Conservation (phyloP, 768 basidiomycete species). For the Panaeolus papilionaceus region DNA sequence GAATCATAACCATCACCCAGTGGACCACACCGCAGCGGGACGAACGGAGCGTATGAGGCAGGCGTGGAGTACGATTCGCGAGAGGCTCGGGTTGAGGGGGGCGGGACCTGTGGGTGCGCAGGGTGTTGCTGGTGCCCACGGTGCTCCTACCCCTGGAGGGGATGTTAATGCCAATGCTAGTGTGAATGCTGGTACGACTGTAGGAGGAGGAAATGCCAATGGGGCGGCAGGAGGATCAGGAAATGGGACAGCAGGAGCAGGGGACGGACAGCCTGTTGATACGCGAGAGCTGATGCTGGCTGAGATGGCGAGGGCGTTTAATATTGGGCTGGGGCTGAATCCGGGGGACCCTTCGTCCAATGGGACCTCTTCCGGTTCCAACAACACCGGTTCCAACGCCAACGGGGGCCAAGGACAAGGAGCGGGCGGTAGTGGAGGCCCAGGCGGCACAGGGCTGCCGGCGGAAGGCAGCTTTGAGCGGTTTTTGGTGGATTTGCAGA, state of each 20-base stretch:
- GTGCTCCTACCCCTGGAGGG: no score
- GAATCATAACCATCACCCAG: neutral
- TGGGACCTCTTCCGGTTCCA: neutral
- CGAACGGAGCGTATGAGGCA: constrained; percentile 61
- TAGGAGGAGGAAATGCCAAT: constrained; percentile 21
- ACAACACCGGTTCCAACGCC: no score
- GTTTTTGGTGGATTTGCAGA: constrained; percentile 80
- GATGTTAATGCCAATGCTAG: neutral
- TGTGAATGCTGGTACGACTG: neutral
- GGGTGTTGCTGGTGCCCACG: neutral
- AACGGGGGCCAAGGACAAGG: neutral
- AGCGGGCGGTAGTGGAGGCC: constrained; percentile 16
- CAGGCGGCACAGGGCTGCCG: constrained; percentile 25
- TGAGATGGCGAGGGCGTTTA: constrained; percentile 84
- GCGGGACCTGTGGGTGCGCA: constrained; percentile 5
- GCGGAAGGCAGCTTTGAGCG: constrained; percentile 79
- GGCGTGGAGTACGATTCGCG: constrained; percentile 72
- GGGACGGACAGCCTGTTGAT: constrained; percentile 35
- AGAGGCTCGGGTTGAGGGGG: constrained; percentile 62
- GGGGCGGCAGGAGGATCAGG: no score
- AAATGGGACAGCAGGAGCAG: constrained; percentile 23
- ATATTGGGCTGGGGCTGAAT: constrained; percentile 66
- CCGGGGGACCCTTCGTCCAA: constrained; percentile 18
- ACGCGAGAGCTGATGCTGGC: constrained; percentile 76
- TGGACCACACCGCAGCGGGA: constrained; percentile 37